Base-by-base conservation (phyloP, 768 basidiomycete species). In the Agrocybe praecox region DNA sequence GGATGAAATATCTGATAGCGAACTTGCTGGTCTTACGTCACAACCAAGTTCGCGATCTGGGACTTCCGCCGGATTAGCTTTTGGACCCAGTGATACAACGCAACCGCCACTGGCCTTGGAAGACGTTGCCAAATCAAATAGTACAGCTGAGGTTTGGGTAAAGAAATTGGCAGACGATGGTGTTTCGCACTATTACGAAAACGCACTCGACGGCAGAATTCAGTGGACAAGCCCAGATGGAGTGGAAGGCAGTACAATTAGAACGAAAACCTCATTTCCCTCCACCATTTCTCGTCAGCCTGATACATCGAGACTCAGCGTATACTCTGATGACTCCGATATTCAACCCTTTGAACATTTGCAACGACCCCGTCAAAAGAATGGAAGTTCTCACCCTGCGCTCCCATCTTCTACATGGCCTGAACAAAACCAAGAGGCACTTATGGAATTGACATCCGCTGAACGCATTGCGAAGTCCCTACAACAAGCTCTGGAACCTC, bases 81-180 rank as follows among this genome's bases (percentile, higher is more conserved):
- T 82, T 53, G 74, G 74, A 17, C 65, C 71, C 50, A 75, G 72
- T 59, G 74, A 71, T 32, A 65, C 71, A 29, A 73, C 72, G 23
- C 73, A 75, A 24, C 59, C 72, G 15, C 73, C 77, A 48, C 71
- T 72, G 29, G 68, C 70, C 47, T 65, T 70, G 33, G 73, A 73
- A 56, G 75, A 78, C 26, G 59, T 60, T 6, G 80, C 83, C 26
- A 81, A 77, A 47, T 80, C 81, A 23, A 80, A 82, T 17, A 79
- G 82, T 14, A 85, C 84, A 5, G 88, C 90, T 18, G 89, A 92
- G 62, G 89, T 88, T n/a, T 96, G 94, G 94, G 75, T 87, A 19
- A 84, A 83, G 64, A 85, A 85, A 53, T 77, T 93, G 45, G 89
- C 89, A 21, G 92, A 94, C 65, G 93, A 95, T 62, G 92, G 92